These are phyloP conservation scores for Podila clonocystis DNA, from an alignment of 192 early-diverging fungal species.

Conservation along the genomic window DNA sequence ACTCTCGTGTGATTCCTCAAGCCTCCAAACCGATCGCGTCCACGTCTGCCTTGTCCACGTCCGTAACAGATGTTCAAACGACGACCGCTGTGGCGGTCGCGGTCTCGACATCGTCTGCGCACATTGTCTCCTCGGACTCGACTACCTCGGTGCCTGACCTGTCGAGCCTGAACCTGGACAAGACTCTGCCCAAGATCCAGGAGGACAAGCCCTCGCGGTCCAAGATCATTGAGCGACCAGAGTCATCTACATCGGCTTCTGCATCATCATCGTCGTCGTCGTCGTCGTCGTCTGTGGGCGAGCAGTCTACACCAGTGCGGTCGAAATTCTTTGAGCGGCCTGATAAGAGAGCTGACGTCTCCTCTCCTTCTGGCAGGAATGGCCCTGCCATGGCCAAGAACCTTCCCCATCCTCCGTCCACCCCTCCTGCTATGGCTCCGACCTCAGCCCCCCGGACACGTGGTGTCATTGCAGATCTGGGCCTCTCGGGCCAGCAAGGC, in stretches of 20 bases:
- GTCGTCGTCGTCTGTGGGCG: too few species aligned
- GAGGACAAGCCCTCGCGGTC: neutral
- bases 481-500: neutral
- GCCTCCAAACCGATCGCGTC: neutral
- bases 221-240: neutral
- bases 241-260: neutral
- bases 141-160: neutral
- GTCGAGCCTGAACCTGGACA: slow-evolving; percentile 30
- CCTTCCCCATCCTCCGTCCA: neutral
- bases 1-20: too few species aligned
- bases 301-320: neutral
- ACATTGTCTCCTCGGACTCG: neutral
- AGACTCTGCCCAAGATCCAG: slow-evolving; percentile 44
- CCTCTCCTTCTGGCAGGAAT: neutral
- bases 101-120: slow-evolving; percentile 2
- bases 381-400: neutral
- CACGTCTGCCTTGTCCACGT: neutral
- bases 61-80: neutral
- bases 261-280: too few species aligned
- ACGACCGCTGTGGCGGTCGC: slow-evolving; percentile 1
- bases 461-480: too few species aligned
- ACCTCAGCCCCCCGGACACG: too few species aligned
- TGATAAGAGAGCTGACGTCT: neutral
- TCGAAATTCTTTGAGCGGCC: slow-evolving; percentile 29
- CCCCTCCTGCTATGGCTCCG: too few species aligned